Evolutionary conservation across 1,139 yeast species (phyloP).

Genomic region (Suhomyces kunorum): DNA sequence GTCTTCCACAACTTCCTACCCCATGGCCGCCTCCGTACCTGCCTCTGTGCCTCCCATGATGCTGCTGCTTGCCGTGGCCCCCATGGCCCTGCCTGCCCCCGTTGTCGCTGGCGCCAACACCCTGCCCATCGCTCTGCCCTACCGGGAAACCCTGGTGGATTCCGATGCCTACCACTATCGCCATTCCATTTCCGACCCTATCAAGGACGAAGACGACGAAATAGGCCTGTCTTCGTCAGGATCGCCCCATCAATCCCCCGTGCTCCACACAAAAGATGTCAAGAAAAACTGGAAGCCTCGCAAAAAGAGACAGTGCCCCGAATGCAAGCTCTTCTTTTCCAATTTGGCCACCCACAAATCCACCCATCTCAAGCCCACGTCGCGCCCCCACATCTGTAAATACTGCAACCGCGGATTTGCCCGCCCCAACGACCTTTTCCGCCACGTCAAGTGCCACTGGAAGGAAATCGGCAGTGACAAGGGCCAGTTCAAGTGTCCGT

Average conservation of each 20-base stretch:
- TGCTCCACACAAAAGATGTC: constrained; percentile 10
- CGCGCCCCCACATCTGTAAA: constrained; percentile 76
- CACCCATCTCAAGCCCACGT: constrained; percentile 72
- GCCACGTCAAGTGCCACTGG: constrained; percentile 86
- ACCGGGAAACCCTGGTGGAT: constrained; percentile 10
- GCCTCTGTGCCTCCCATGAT: not conserved
- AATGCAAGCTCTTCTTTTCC: constrained; percentile 72
- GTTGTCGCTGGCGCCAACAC: not conserved
- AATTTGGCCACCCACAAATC: constrained; percentile 86
- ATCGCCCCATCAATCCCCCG: constrained; percentile 9
- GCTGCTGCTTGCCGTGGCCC: no score
- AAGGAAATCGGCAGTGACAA: constrained; percentile 58
- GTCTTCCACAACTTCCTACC: not conserved
- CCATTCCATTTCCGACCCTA: constrained; percentile 1
- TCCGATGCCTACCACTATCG: constrained; percentile 11
- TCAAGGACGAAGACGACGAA: constrained; percentile 11
- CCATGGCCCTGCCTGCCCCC: not conserved
- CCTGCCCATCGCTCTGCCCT: constrained; percentile 10
- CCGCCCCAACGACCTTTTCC: constrained; percentile 78
- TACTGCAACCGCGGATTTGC: constrained; percentile 85
- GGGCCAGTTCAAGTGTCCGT: constrained; percentile 51
- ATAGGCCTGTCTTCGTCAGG: constrained; percentile 12
- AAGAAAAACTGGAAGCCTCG: constrained; percentile 48
- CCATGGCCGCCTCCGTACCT: not conserved
- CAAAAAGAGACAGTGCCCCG: constrained; percentile 82